Base-by-base conservation (phyloP, 805 yeast species). In the Saccharomycopsis fibuligera region DNA sequence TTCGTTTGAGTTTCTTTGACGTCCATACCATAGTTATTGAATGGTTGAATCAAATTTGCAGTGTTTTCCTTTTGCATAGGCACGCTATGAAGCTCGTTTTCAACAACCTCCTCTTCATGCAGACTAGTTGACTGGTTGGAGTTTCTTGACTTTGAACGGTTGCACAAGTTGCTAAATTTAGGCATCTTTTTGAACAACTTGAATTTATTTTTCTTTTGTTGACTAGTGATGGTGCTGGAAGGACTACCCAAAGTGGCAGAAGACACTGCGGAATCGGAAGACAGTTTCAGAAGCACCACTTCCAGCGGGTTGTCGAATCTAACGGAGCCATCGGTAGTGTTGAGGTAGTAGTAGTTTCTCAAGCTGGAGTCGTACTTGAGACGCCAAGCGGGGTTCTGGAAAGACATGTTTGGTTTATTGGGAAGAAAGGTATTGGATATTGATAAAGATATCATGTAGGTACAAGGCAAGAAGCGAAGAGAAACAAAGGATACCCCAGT, bases 231-330 rank as follows among this genome's bases (percentile, higher is more conserved):
- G n/a, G n/a, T n/a, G n/a, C n/a, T n/a, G n/a, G n/a, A n/a, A n/a
- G n/a, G n/a, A n/a, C 38, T 8, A 5, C 16, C 10, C 10, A 33
- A 24, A 9, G 27, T 21, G 35, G 41, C 22, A 6, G 40, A 16
- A 33, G 24, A 17, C 3, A 29, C 17, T 14, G 35, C 19, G 5
- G 35, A 17, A 22, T 23, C 19, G 16, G 47, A 37, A 37, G 41
- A 29, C 24, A 27, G 25, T 19, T 35, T 5, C 16, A 19, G 14
- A 10, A 24, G 25, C 8, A 9, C 24, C 2, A 48, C 54, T 29
- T 50, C 54, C 5, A 23, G 23, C 3, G 54, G 54, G n/a, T 35
- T 45, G 33, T 50, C 54, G 27, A 50, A 50, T 5, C 41, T n/a
- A 19, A 50, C 47, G 12, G 44, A 29, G 29, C 50, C 50, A 19